Conservation (phyloP, 2,329 filamentous ascomycete genomes). For the Myriosclerotinia duriaeana region DNA sequence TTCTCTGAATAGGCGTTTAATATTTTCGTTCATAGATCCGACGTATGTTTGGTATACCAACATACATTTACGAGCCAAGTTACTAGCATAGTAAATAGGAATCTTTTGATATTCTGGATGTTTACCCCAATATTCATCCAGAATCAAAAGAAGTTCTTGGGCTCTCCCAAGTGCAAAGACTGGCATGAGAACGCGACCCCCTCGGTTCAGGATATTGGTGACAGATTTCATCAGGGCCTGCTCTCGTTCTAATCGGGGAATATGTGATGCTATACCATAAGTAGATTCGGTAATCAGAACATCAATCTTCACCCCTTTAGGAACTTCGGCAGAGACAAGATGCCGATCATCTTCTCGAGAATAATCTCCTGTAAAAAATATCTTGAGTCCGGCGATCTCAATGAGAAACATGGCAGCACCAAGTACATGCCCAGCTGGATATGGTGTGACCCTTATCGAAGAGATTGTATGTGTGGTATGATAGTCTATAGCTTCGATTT, state of each 20-base stretch:
- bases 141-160: constrained; percentile 88
- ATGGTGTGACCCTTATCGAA: constrained; percentile 93
- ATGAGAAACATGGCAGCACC: constrained; percentile 98
- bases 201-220: constrained; percentile 84
- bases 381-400: constrained; percentile 93
- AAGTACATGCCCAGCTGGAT: constrained; percentile 95
- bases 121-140: constrained; percentile 95
- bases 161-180: constrained; percentile 93
- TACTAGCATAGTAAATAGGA: constrained; percentile 97
- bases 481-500: constrained; percentile 97
- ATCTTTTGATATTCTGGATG: constrained; percentile 85
- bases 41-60: constrained; percentile 98
- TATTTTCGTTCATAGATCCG: constrained; percentile 98
- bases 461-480: constrained; percentile 97
- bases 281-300: constrained; percentile 97
- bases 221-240: constrained; percentile 94
- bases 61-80: constrained; percentile 95
- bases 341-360: constrained; percentile 93
- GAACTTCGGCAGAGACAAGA: constrained; percentile 89
- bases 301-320: constrained; percentile 85
- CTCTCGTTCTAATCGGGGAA: constrained; percentile 86
- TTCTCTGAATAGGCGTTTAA: constrained; percentile 91
- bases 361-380: constrained; percentile 97
- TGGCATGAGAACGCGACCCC: constrained; percentile 88
- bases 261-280: constrained; percentile 91